Base-by-base conservation (phyloP, 345 rosid genomes). In the Carallia pectinifolia region DNA sequence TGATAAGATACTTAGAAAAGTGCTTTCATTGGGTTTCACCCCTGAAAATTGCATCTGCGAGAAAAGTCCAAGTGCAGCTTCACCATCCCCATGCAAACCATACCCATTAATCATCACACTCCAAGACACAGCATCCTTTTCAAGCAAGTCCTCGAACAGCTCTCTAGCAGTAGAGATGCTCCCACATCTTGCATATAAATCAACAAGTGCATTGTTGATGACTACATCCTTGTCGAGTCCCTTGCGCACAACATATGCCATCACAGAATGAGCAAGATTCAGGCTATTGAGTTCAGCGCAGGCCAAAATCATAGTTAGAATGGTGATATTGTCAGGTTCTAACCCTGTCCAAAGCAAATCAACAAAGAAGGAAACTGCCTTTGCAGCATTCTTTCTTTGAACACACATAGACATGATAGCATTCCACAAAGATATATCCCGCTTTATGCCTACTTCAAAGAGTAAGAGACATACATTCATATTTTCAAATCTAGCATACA, bases 71-170 rank as follows among this genome's bases (percentile, higher is more conserved):
- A 86, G 72, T 36, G 86, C 82, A 58, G 81, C 77, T 71, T 71
- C 54, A 29, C 70, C 71, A 16, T 82, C 71, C n/a, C 86, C 84
- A 17, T 79, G 82, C 19, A 81, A 38, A 27, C 34, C 29, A 56
- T 27, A 56, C 15, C 60, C 34, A 56, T 56, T 27, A 27, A 44
- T 77, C 83, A 84, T 79, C 67, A 61, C 74, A 58, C 65, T 75
- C 88, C 88, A 86, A 50, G 87, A 75, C 56, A 79, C 69, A 1
- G 67, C 38, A 67, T 84, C 84, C 78, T 76, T 81, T 63, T 69
- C 74, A 53, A 27, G 23, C 65, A 82, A 63, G 53, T 67, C 36
- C 13, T 71, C 74, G 52, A 84, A 84, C 15, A 84, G 73, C 72
- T 68, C 69, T 70, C 70, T 44, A 0, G 88, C 84, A 7, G 44